These are phyloP conservation scores for Syzygium aqueum DNA, from an alignment of 345 rosid genomes.

Conservation along the genomic window DNA sequence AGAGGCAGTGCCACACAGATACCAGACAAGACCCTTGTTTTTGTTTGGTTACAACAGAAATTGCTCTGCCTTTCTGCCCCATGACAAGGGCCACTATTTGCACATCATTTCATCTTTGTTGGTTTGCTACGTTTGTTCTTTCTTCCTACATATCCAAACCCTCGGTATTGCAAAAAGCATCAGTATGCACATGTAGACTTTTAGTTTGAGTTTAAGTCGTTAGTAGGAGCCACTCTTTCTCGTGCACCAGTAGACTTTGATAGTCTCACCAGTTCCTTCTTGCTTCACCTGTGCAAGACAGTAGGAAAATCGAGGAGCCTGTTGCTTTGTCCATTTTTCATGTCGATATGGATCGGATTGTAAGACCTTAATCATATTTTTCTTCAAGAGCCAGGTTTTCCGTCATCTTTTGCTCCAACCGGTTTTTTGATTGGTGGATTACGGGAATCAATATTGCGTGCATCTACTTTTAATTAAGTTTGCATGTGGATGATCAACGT, in stretches of 20 bases:
- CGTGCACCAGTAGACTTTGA: background rate
- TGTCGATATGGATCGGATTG: background rate
- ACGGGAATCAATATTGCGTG: background rate
- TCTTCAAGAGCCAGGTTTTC: background rate
- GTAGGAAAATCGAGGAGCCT: background rate
- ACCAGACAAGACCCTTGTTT: slow-evolving; percentile 1
- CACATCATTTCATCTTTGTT: background rate
- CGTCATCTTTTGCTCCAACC: background rate
- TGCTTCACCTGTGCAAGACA: background rate
- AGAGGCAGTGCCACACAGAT: background rate
- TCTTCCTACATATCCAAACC: background rate
- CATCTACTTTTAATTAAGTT: background rate
- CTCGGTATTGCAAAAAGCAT: background rate
- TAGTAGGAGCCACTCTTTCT: background rate
- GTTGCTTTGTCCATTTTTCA: background rate
- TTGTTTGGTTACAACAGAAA: background rate
- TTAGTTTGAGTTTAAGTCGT: background rate
- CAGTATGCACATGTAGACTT: background rate
- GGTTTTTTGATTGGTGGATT: background rate
- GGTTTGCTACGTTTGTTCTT: background rate
- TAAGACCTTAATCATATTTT: background rate
- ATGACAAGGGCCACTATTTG: background rate
- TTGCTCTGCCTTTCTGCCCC: background rate
- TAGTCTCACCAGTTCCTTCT: background rate
- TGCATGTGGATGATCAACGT: background rate